These are phyloP conservation scores for Trichocladium uniseriatum DNA, from an alignment of 495 filamentous ascomycete species.

Conservation along the genomic window DNA sequence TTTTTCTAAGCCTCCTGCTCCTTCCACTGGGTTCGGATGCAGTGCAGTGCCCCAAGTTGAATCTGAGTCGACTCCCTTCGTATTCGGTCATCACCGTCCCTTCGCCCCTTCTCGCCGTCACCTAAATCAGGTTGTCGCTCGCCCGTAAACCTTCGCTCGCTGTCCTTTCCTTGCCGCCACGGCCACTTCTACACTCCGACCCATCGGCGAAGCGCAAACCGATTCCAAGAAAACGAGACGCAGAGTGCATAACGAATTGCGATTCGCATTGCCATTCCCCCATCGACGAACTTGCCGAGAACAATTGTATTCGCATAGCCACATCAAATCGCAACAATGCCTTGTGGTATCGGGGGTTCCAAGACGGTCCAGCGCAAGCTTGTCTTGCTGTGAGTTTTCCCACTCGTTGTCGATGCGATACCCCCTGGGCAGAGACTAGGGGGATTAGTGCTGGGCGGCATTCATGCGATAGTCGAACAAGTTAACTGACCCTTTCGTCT, in stretches of 20 bases:
- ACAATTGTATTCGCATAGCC: neutral
- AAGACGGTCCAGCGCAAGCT: slow-evolving; percentile 94
- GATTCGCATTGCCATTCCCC: neutral
- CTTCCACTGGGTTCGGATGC: neutral
- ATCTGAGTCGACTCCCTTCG: neutral
- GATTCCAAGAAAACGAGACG: no score
- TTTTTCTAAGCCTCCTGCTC: neutral
- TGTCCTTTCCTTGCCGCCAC: no score
- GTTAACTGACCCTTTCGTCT: slow-evolving; percentile 24
- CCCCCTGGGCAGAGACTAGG: no score
- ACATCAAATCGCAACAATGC: slow-evolving; percentile 36
- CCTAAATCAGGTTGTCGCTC: no score
- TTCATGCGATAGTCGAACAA: neutral
- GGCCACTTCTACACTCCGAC: no score
- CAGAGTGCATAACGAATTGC: neutral
- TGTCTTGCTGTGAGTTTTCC: slow-evolving; percentile 72
- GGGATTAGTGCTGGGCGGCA: no score
- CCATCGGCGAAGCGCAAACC: no score
- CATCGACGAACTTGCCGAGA: neutral
- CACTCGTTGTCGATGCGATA: no score
- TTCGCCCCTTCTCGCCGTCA: neutral
- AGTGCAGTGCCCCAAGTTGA: no score
- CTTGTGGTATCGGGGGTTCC: slow-evolving; percentile 50
- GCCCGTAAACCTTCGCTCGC: no score
- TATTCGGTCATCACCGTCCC: neutral